Evolutionary conservation across 257 asterid genomes (phyloP).

Genomic region (Solanum chaucha): DNA sequence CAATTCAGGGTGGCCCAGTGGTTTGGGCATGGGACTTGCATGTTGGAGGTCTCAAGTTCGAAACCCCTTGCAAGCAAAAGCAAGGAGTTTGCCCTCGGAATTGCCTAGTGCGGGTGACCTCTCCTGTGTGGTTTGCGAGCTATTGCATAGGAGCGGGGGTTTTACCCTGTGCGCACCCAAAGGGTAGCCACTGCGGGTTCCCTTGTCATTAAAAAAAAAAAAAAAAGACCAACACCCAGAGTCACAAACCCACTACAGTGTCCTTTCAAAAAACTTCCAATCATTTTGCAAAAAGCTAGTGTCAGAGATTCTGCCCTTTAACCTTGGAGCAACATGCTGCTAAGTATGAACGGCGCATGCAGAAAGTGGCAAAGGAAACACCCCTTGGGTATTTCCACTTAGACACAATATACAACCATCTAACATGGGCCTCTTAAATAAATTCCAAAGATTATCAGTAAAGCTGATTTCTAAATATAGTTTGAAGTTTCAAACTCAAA

Average conservation of each 20-base stretch:
- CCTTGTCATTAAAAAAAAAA: no score
- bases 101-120: neutral
- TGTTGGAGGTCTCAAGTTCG: neutral
- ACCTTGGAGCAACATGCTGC: neutral
- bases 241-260: neutral
- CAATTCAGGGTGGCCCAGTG: neutral
- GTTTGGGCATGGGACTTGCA: neutral
- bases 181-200: neutral
- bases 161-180: neutral
- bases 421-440: neutral
- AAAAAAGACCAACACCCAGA: neutral
- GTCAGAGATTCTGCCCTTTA: neutral
- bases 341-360: neutral
- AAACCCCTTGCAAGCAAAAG: neutral
- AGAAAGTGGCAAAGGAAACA: neutral
- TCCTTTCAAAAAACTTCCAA: neutral
- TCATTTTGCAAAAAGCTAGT: neutral
- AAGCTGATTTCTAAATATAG: neutral
- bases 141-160: neutral
- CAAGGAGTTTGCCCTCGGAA: rapidly evolving
- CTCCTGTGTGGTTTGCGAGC: neutral
- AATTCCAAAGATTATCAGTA: neutral
- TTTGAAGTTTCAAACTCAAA: neutral
- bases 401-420: neutral
- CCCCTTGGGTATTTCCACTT: neutral